Evolutionary conservation across 768 basidiomycete genomes (phyloP).

Genomic region (Boletales sp.): DNA sequence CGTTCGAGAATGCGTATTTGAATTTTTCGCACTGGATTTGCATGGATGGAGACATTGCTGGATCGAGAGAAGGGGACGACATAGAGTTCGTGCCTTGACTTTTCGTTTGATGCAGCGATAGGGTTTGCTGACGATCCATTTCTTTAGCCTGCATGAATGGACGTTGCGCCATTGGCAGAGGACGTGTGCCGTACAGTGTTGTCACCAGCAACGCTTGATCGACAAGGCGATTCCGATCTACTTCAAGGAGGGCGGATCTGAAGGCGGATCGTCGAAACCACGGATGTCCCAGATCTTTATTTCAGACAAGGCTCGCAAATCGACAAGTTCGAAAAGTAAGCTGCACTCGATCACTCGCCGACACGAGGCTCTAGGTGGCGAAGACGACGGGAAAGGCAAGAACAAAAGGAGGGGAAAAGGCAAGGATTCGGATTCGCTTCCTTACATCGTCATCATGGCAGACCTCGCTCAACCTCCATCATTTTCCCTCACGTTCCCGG

Average conservation of each 20-base stretch:
- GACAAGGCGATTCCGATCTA: slow-evolving; percentile 13
- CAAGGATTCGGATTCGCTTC: neutral
- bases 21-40: neutral
- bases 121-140: no score
- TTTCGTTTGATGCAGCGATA: no score
- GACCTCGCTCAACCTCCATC: neutral
- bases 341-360: no score
- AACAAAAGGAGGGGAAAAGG: no score
- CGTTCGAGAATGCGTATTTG: neutral
- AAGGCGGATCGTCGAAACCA: no score
- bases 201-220: slow-evolving; percentile 2
- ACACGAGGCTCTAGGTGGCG: no score
- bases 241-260: neutral
- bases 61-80: neutral
- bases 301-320: neutral
- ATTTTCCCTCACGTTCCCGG: no score
- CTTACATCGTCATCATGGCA: slow-evolving; percentile 1
- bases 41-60: neutral
- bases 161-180: slow-evolving; percentile 10
- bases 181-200: slow-evolving; percentile 11
- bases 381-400: no score
- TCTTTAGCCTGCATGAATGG: neutral
- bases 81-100: neutral
- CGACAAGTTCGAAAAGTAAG: no score
- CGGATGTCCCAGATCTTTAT: slow-evolving; percentile 1